phyloP scores from a whole-genome alignment of 2,329 filamentous ascomycete species.

The Calonectria montana region DNA sequence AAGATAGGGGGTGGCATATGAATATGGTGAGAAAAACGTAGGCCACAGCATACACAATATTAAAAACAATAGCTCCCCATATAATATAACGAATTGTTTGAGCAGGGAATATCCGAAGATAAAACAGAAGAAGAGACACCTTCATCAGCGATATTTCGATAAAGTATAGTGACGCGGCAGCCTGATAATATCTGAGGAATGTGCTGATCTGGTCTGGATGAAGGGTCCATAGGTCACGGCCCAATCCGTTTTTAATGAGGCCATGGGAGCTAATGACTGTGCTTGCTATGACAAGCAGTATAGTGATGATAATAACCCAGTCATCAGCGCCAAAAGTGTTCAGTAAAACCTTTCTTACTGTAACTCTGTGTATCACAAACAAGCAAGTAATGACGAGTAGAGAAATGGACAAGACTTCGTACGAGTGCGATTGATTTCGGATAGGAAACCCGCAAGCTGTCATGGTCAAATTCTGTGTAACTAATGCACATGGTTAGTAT shows the following conservation, averaged over 20 bases:
- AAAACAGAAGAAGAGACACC: conserved; percentile 56
- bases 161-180: conserved; percentile 54
- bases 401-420: background rate
- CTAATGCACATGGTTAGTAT: background rate
- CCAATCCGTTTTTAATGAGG: conserved; percentile 36
- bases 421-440: background rate
- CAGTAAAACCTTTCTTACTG: background rate
- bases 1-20: conserved; percentile 53
- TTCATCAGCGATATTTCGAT: conserved; percentile 51
- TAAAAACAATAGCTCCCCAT: conserved; percentile 48
- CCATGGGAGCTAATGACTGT: background rate
- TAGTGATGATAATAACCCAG: background rate
- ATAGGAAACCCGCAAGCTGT: background rate
- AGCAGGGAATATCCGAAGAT: conserved; percentile 54
- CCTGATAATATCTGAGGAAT: conserved; percentile 47
- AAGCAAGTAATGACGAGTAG: background rate
- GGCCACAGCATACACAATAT: conserved; percentile 41
- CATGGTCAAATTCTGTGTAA: background rate
- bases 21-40: conserved; percentile 50
- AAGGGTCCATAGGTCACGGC: conserved; percentile 50
- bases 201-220: conserved; percentile 26
- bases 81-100: conserved; percentile 44
- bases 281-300: background rate
- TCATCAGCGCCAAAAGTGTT: background rate
- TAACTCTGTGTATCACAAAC: background rate